Evolutionary conservation across 2,329 filamentous ascomycete genomes (phyloP).

Genomic region (Leptographium flavum): DNA sequence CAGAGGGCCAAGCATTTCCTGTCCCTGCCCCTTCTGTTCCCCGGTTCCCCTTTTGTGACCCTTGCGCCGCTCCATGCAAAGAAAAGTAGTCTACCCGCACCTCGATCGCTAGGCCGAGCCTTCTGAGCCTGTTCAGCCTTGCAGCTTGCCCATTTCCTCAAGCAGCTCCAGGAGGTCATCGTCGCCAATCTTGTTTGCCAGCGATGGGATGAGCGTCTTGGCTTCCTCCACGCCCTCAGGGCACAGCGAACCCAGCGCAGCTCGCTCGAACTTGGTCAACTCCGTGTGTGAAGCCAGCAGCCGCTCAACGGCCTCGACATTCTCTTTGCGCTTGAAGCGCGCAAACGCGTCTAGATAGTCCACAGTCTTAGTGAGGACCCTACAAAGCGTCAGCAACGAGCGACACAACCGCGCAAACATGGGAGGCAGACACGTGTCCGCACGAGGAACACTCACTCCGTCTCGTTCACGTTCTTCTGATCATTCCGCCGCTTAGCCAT

Average conservation of each 20-base stretch:
- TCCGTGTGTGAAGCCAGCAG: slow-evolving; percentile 66
- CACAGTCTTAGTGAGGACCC: slow-evolving; percentile 72
- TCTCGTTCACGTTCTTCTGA: slow-evolving; percentile 71
- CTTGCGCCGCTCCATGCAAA: slow-evolving; percentile 4
- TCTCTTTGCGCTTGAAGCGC: slow-evolving; percentile 89
- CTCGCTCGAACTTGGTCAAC: slow-evolving; percentile 83
- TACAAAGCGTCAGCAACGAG: slow-evolving; percentile 15
- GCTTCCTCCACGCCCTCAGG: slow-evolving; percentile 91
- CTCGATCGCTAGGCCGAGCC: not conserved
- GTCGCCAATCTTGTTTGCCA: slow-evolving; percentile 81
- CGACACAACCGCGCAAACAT: too few species aligned
- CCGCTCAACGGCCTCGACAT: slow-evolving; percentile 85
- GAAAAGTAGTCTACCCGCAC: not conserved
- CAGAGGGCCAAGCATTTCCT: not conserved
- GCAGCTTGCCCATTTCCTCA: slow-evolving; percentile 78
- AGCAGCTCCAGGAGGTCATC: slow-evolving; percentile 77
- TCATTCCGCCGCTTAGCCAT: slow-evolving; percentile 67
- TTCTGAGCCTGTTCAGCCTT: too few species aligned
- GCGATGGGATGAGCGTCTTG: slow-evolving; percentile 82
- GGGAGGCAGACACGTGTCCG: not conserved
- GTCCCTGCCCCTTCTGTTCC: not conserved
- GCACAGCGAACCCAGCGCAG: slow-evolving; percentile 81
- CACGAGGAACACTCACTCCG: slow-evolving; percentile 44
- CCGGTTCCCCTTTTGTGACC: slow-evolving; percentile 1
- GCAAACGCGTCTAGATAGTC: slow-evolving; percentile 92